Evolutionary conservation across 768 basidiomycete genomes (phyloP), one percentile per base, ranked within the genome.

Genomic region (Gymnopilus dilepis): DNA sequence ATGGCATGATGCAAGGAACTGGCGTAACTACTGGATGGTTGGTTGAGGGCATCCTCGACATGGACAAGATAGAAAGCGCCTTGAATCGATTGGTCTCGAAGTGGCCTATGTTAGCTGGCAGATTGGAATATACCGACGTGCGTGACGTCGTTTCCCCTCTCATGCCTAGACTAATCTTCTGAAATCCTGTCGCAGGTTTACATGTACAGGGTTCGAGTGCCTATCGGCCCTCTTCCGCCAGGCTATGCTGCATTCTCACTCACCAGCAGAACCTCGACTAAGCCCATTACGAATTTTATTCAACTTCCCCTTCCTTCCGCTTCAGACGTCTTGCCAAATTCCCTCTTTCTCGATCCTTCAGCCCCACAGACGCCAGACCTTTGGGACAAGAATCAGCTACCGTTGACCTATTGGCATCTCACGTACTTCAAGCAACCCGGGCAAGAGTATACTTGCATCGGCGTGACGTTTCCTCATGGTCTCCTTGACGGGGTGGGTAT

Each of bases 331-430:
- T 72, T 77, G 22, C 78, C 78, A n/a, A 69, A 70, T 24, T 54
- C 66, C 11, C 58, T 80, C 21, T 77, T 81, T 64, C 64, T 77
- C 22, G 71, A 78, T 50, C 47, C 47, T 19, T 31, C 60, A 64
- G 74, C 7, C 70, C 71, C 11, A 77, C 75, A 0, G 17, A 50
- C 47, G 3, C 47, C 47, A 77, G 77, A 2, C 70, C 73, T 4
- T 68, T 70, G 15, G 77, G 73, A 53, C 58, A 71, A 9, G 48
- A 58, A 21, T 79, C 75, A 76, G 74, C 75, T 45, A 56, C 79
- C 79, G 6, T 65, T 80, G 43, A 79, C 76, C 17, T 78, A 73
- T 58, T 80, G 78, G 78, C 80, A 81, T 43, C 37, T 81, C 22
- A 78, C 77, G 5, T 71, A 75, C 53, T 77, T 80, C 61, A 64